These are phyloP conservation scores for Pleurotus sapidus DNA, from an alignment of 768 basidiomycete species.

Conservation along the genomic window DNA sequence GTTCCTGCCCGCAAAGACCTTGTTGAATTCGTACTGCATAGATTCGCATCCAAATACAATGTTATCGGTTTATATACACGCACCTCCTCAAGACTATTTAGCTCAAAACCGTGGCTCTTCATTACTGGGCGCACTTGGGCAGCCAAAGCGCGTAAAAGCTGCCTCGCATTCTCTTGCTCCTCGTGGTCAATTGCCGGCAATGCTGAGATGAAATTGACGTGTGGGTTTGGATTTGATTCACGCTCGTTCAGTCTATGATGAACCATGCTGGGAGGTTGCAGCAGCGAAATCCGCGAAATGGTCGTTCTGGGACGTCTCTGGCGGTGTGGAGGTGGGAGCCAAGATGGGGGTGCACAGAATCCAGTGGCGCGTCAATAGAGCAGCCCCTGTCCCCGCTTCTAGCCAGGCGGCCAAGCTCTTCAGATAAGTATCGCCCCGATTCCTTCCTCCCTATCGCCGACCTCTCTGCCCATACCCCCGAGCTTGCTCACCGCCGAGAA, in stretches of 20 bases:
- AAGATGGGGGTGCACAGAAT: too few relatives aligned
- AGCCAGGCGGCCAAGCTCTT: too few relatives aligned
- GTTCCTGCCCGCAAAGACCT: conserved; percentile 78
- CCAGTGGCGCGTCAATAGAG: too few relatives aligned
- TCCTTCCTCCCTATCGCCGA: conserved; percentile 7
- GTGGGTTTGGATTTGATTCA: conserved; percentile 70
- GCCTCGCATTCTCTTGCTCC: conserved; percentile 60
- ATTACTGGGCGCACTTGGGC: conserved; percentile 84
- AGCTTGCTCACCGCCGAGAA: neutral
- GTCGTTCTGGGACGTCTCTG: too few relatives aligned
- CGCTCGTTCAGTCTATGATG: conserved; percentile 68
- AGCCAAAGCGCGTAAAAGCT: conserved; percentile 74
- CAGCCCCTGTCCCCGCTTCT: too few relatives aligned
- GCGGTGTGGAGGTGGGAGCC: too few relatives aligned
- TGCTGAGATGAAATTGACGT: conserved; percentile 73
- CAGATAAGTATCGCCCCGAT: too few relatives aligned
- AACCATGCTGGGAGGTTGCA: conserved; percentile 47
- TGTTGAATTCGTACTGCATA: conserved; percentile 71
- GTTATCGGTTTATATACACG: conserved; percentile 1
- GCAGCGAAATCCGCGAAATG: too few relatives aligned
- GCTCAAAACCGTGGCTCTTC: conserved; percentile 71
- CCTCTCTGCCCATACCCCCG: neutral
- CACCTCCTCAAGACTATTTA: conserved; percentile 85
- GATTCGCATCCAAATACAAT: neutral
- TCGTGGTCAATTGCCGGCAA: conserved; percentile 39